Evolutionary conservation across 148 eudicot genomes (phyloP).

Genomic region (Rhododendron griersonianum): DNA sequence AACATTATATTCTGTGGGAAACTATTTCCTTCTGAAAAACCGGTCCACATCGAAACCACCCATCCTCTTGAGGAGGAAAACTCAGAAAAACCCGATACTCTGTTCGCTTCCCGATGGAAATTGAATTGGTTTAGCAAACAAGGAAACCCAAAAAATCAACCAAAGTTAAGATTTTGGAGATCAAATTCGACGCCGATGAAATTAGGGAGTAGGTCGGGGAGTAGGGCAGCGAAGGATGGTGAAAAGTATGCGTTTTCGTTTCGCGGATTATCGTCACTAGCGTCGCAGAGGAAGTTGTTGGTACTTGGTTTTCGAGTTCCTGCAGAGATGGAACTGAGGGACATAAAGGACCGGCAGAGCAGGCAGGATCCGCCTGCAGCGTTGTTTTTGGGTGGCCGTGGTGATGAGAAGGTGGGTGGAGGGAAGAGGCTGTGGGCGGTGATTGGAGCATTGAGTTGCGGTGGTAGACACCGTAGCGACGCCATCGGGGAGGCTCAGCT

Average conservation of each 20-base stretch:
- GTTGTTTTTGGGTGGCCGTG: not conserved
- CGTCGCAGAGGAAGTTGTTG: not conserved
- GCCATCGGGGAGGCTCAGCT: not conserved
- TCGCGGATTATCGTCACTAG: not conserved
- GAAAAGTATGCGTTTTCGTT: not conserved
- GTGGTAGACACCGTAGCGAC: slow-evolving; percentile 5
- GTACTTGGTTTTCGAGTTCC: slow-evolving; percentile 6
- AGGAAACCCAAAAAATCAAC: not conserved
- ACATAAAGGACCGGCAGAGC: slow-evolving; percentile 6
- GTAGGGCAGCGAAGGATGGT: not conserved
- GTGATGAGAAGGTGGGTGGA: not conserved
- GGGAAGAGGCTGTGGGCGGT: slow-evolving; percentile 20
- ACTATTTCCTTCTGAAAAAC: not conserved
- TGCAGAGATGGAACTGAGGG: slow-evolving; percentile 10
- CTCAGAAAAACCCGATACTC: not conserved
- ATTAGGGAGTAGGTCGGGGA: not conserved
- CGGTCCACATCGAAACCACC: not conserved
- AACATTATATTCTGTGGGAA: slow-evolving; percentile 17
- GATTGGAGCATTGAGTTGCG: slow-evolving; percentile 21
- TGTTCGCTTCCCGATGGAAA: not conserved
- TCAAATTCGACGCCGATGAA: not conserved
- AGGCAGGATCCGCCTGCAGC: not conserved
- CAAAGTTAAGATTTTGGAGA: not conserved
- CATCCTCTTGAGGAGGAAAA: not conserved
- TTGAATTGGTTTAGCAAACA: not conserved